These are phyloP conservation scores for Lachnellula willkommii DNA, from an alignment of 2,329 filamentous ascomycete genomes.

Conservation along the genomic window DNA sequence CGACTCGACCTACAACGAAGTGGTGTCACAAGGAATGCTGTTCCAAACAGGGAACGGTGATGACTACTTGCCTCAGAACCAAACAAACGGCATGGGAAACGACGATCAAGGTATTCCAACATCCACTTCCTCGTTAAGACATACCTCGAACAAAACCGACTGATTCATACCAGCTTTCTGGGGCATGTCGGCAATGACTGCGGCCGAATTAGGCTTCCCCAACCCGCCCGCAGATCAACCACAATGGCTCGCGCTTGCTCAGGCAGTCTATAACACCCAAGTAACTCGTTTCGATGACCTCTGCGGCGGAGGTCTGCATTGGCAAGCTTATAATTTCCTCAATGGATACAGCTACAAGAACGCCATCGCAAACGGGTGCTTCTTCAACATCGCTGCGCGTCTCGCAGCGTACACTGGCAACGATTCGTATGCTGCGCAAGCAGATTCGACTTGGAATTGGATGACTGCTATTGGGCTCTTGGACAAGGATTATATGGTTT, in stretches of 20 bases:
- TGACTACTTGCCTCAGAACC: constrained; percentile 74
- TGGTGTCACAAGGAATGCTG: constrained; percentile 63
- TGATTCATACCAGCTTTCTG: constrained; percentile 50
- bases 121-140: too few relatives aligned
- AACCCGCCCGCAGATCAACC: constrained; percentile 52
- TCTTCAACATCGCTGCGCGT: constrained; percentile 60
- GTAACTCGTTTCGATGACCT: constrained; percentile 64
- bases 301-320: constrained; percentile 74
- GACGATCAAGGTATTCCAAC: constrained; percentile 52
- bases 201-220: constrained; percentile 61
- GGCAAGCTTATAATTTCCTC: constrained; percentile 83
- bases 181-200: constrained; percentile 65
- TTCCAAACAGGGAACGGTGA: constrained; percentile 67
- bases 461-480: constrained; percentile 53
- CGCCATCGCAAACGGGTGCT: constrained; percentile 56
- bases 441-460: constrained; percentile 68
- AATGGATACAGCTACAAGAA: constrained; percentile 76
- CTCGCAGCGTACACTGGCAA: constrained; percentile 75
- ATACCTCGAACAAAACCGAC: too few relatives aligned
- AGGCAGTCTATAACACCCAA: constrained; percentile 78
- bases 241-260: constrained; percentile 66
- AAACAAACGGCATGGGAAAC: constrained; percentile 64
- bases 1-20: constrained; percentile 64
- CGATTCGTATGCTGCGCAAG: constrained; percentile 71
- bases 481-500: constrained; percentile 53